Base-by-base conservation (phyloP, 2,329 filamentous ascomycete species). In the Aspergillaceae sp. region DNA sequence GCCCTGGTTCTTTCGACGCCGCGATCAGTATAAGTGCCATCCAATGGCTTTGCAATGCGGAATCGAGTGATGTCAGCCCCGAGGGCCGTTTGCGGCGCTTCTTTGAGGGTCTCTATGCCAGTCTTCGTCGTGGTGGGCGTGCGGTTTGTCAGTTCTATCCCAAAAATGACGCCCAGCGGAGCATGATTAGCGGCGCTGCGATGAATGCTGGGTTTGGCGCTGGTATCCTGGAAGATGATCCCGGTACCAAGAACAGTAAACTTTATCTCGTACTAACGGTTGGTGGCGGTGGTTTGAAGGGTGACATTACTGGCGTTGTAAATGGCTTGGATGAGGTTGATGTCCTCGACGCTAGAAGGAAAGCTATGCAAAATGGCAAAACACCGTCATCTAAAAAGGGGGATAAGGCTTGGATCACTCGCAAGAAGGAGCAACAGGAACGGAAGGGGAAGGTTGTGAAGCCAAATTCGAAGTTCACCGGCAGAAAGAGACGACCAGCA, bases 141-240 rank as follows among this genome's bases (percentile, higher is more conserved):
- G 92, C 92, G 0, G 91, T 97, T 9, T 95, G 90, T 64, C 92
- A 98, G 62, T 98, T 98, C 67, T 98, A 98, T 65, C 92, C 92
- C 2, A 95, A 95, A 71, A 97, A 98, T 65, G 86, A 94, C 56
- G 76, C 80, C 51, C 92, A 98, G 71, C 80, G 90, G 61, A 82
- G 79, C 60, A 95, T 98, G 90, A 94, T 98, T 56, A 87, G 84
- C 43, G 78, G 80, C 48, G 92, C 92, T 0, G 92, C 92, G 0
- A 85, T 97, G 50, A 89, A 86, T 62, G 92, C 92, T 1, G 92
- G 92, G 0, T 98, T 98, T 60, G 91, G 92, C 41, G 92, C 92
- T 0, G 92, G 92, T 71, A 78, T 98, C 32, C 73, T 98, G 41
- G 91, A 97, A 67, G 92, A 98, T 67, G 91, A 97, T 64, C 87